Percentiles rank a stretch among this genome's conserved stretches.
phyloP scores from a whole-genome alignment of 78 protist genomes.

The Emiliania huxleyi region DNA sequence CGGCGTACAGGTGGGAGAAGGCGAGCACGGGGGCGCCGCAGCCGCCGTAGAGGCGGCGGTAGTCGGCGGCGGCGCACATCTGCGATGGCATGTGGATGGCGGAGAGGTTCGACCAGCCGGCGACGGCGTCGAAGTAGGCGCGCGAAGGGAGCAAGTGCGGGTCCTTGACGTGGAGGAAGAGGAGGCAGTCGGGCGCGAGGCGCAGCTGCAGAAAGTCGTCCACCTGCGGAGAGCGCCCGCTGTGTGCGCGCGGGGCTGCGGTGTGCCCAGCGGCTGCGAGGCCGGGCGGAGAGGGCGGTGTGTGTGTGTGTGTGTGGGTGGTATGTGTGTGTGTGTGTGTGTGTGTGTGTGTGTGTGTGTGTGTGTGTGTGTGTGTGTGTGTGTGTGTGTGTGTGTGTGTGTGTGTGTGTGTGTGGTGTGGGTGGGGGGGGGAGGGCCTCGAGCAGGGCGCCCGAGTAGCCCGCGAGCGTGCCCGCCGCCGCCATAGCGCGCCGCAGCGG shows the following conservation, averaged over 20 bases:
- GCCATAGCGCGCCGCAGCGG: not conserved
- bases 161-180: not conserved
- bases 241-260: too few species aligned
- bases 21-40: not conserved
- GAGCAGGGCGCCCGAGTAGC: not conserved
- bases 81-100: not conserved
- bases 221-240: too few species aligned
- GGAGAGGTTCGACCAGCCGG: not conserved
- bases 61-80: not conserved
- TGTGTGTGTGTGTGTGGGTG: too few species aligned
- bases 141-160: not conserved
- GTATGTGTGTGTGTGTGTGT: too few species aligned
- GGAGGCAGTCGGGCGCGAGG: not conserved
- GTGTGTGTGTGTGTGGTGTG: not conserved
- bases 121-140: not conserved
- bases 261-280: too few species aligned
- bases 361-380: not conserved
- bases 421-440: not conserved
- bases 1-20: slow-evolving; percentile 4
- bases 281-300: too few species aligned
- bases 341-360: too few species aligned
- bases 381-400: not conserved
- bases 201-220: not conserved
- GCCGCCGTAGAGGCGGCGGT: not conserved
- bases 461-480: not conserved